phyloP scores from a whole-genome alignment of 108 stramenopile species.

The Epipyxis sp. region DNA sequence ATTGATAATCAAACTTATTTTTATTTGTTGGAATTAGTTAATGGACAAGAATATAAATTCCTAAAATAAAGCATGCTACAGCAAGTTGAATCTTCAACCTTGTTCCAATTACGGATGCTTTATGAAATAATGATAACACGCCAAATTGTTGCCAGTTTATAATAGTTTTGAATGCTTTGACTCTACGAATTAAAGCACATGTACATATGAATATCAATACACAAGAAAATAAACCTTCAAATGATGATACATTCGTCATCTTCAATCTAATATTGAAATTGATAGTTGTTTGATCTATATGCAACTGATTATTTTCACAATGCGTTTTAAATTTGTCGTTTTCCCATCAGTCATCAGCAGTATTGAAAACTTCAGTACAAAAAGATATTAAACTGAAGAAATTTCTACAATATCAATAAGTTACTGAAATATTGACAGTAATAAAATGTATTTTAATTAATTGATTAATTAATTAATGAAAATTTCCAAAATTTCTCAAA shows the following conservation, averaged over 20 bases:
- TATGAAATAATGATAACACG: constrained; percentile 21
- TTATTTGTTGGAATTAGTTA: no score
- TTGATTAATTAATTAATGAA: no score
- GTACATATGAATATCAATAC: constrained; percentile 24
- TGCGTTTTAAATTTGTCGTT: constrained; percentile 13
- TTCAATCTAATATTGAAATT: not conserved
- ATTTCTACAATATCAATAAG: no score
- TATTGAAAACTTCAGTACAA: no score
- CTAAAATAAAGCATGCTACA: not conserved
- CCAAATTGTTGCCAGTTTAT: constrained; percentile 28
- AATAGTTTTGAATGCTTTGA: not conserved
- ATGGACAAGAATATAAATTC: constrained; percentile 6
- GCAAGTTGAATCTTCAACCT: constrained; percentile 17
- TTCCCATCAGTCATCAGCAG: not conserved
- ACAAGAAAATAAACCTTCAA: constrained; percentile 11
- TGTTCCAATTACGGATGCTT: constrained; percentile 28
- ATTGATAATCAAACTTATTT: no score
- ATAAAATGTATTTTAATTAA: no score
- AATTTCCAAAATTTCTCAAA: no score
- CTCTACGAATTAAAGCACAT: constrained; percentile 25
- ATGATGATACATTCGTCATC: constrained; percentile 27
- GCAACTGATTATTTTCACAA: not conserved
- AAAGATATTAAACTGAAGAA: no score
- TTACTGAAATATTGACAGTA: no score
- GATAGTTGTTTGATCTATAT: not conserved